These are phyloP conservation scores for Cichorium intybus DNA, from an alignment of 140 eudicot species.

Conservation along the genomic window DNA sequence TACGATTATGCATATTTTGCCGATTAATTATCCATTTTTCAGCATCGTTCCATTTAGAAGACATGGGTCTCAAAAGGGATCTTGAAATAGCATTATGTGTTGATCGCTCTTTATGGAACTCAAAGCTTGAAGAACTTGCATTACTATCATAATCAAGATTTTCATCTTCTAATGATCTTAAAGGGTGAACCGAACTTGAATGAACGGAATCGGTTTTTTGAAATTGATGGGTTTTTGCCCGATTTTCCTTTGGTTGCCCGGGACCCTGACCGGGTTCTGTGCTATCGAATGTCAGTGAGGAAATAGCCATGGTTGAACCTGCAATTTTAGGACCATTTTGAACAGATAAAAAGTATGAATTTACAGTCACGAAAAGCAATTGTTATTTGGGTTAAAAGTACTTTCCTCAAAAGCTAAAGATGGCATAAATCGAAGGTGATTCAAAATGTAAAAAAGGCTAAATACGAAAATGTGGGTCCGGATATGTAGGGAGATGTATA, in stretches of 20 bases:
- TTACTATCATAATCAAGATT: conserved; percentile 94
- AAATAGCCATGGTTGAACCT: conserved; percentile 49
- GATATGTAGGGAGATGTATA: not conserved
- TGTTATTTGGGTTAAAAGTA: conserved; percentile 11
- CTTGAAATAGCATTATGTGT: conserved; percentile 47
- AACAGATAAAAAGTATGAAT: conserved; percentile 6
- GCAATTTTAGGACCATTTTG: conserved; percentile 29
- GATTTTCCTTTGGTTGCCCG: conserved; percentile 26
- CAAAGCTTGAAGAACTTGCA: conserved; percentile 93
- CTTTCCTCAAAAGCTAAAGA: conserved; percentile 25
- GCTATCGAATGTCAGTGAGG: conserved; percentile 27
- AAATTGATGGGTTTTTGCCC: conserved; percentile 39
- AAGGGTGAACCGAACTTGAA: conserved; percentile 80
- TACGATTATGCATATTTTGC: conserved; percentile 52
- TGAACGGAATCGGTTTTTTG: conserved; percentile 45
- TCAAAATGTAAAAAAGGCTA: conserved; percentile 4
- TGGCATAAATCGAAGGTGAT: conserved; percentile 19
- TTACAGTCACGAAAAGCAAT: conserved; percentile 15
- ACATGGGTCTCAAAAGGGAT: conserved; percentile 68
- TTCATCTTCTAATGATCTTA: conserved; percentile 72
- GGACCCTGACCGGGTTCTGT: conserved; percentile 35
- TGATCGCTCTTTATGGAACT: conserved; percentile 87
- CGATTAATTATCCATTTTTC: conserved; percentile 92
- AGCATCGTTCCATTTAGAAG: conserved; percentile 97
- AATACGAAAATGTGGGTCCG: not conserved